A percentile compares a stretch with the other conserved stretches of the same genome.
Conservation (phyloP, 116 monocot genomes). For the Papilionanthe hybrid region DNA sequence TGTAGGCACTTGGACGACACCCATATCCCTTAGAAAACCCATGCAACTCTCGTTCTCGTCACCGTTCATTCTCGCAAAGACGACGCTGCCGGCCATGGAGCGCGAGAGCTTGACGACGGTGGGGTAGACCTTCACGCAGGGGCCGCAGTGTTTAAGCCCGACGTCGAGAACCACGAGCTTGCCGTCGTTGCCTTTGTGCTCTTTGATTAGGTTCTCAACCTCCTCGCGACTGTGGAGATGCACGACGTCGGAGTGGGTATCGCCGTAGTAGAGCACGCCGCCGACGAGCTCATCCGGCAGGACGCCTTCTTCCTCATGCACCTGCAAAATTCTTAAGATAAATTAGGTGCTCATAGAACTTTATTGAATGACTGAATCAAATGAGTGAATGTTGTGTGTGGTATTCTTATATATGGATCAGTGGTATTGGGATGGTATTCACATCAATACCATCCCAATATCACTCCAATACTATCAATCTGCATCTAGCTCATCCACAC, state of each 20-base stretch:
- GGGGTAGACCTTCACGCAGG: conserved; percentile 95
- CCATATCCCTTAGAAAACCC: conserved; percentile 76
- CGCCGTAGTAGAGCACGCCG: conserved; percentile 94
- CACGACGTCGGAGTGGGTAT: conserved; percentile 67
- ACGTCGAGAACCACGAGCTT: conserved; percentile 86
- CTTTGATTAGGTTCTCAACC: conserved; percentile 47
- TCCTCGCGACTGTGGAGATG: conserved; percentile 69
- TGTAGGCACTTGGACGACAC: conserved; percentile 83
- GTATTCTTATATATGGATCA: too few species aligned
- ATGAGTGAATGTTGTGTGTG: too few species aligned
- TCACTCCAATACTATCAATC: too few species aligned
- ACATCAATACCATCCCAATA: too few species aligned
- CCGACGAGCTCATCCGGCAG: conserved; percentile 64
- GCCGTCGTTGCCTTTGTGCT: conserved; percentile 31
- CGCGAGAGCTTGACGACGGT: conserved; percentile 77
- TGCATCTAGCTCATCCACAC: too few species aligned
- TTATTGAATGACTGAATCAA: too few species aligned
- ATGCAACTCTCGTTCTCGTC: conserved; percentile 98
- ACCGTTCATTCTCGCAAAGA: conserved; percentile 92
- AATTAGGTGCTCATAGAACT: too few species aligned
- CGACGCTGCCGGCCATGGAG: conserved; percentile 64
- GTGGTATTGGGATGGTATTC: too few species aligned
- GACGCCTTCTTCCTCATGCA: conserved; percentile 89
- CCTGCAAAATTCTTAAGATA: neutral
- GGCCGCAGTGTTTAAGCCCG: conserved; percentile 92